A percentile compares a stretch with the other conserved stretches of the same genome.
Conservation (phyloP, 345 rosid species). For the Pistacia atlantica region DNA sequence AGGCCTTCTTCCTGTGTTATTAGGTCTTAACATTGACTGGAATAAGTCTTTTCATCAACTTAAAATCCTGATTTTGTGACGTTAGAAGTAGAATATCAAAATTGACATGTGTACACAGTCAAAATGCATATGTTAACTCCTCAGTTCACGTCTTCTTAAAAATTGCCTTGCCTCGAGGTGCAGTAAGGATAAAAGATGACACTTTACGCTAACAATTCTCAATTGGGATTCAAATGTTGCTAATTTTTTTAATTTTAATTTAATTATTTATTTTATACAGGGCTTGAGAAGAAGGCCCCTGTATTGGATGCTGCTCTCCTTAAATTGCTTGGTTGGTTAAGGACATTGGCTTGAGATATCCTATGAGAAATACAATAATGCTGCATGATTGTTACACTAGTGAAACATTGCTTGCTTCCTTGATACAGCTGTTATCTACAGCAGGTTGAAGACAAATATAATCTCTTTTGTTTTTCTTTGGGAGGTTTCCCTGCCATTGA, state of each 20-base stretch:
- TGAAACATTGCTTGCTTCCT: constrained; percentile 8
- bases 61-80: constrained; percentile 13
- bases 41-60: constrained; percentile 6
- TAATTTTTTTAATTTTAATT: not conserved
- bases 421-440: not conserved
- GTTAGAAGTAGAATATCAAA: not conserved
- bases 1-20: constrained; percentile 10
- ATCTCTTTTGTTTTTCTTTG: not conserved
- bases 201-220: not conserved
- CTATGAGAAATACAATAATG: not conserved
- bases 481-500: not conserved
- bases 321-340: constrained; percentile 70
- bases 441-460: not conserved
- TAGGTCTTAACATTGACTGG: not conserved
- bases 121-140: not conserved
- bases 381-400: not conserved
- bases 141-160: not conserved
- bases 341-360: constrained; percentile 63
- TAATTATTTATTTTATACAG: constrained; percentile 23
- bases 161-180: not conserved
- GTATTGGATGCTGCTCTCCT: constrained; percentile 74
- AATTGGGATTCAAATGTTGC: not conserved
- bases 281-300: constrained; percentile 78
- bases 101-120: not conserved
- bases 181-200: not conserved